These are phyloP conservation scores for Plasmodium yoelii DNA, from an alignment of 169 alveolate species.

Conservation along the genomic window DNA sequence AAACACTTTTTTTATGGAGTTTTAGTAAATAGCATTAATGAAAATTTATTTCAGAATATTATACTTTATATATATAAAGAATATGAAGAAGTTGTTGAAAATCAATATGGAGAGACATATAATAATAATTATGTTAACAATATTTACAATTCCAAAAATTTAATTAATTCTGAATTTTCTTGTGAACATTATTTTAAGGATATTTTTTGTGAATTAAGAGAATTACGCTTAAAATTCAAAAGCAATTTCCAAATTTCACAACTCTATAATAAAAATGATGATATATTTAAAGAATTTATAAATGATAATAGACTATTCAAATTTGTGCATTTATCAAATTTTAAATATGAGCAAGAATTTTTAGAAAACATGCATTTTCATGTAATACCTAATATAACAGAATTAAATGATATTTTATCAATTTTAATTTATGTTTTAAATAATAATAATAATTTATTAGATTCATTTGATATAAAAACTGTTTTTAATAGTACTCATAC, in stretches of 20 bases:
- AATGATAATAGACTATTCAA: conserved; percentile 27
- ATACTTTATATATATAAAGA: conserved; percentile 55
- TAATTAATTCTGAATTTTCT: neutral
- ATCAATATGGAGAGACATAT: neutral
- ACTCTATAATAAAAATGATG: conserved; percentile 42
- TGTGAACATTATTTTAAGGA: conserved; percentile 17
- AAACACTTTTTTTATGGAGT: conserved; percentile 15
- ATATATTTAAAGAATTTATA: conserved; percentile 36
- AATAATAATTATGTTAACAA: neutral
- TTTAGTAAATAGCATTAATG: conserved; percentile 26
- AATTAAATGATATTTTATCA: conserved; percentile 31
- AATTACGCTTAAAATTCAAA: conserved; percentile 46
- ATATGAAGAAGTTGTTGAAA: conserved; percentile 24
- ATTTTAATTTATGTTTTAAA: conserved; percentile 56
- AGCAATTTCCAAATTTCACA: conserved; percentile 41
- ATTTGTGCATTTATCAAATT: conserved; percentile 25
- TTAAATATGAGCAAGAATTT: conserved; percentile 33
- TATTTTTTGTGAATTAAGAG: conserved; percentile 30
- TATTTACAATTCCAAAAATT: neutral
- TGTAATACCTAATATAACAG: conserved; percentile 27
- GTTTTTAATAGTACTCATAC: conserved; percentile 9
- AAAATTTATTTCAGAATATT: conserved; percentile 24
- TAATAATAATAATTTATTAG: conserved; percentile 8
- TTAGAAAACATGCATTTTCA: conserved; percentile 54
- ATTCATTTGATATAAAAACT: neutral